phyloP scores from a whole-genome alignment of 208 protist species.

The Leishmania martiniquensis region DNA sequence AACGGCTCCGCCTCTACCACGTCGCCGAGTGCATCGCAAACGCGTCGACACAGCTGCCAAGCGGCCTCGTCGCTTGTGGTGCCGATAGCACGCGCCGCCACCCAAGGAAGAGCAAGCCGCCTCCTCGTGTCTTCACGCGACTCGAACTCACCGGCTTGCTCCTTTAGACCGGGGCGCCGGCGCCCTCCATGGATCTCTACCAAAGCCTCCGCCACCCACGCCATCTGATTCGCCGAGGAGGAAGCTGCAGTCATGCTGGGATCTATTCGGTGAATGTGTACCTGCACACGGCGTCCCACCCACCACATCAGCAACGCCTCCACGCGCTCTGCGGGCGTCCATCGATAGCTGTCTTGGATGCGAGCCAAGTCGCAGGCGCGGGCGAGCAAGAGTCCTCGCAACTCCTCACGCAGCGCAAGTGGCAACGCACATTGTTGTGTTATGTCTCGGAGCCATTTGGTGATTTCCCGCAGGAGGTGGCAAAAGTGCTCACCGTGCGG shows the following conservation, averaged over 20 bases:
- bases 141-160: not conserved
- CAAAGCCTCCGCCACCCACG: slow-evolving; percentile 19
- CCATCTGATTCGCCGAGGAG: not conserved
- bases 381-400: slow-evolving; percentile 14
- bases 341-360: slow-evolving; percentile 4
- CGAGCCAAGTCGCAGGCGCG: slow-evolving; percentile 3
- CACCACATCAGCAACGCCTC: slow-evolving; percentile 19
- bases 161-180: not conserved
- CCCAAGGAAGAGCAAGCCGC: slow-evolving; percentile 7
- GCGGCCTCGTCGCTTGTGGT: slow-evolving; percentile 14
- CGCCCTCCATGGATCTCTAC: not conserved
- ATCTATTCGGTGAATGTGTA: slow-evolving; percentile 8
- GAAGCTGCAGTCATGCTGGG: not conserved
- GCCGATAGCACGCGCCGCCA: slow-evolving; percentile 11
- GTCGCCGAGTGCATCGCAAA: slow-evolving; percentile 12
- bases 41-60: slow-evolving; percentile 8
- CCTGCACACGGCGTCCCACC: slow-evolving; percentile 13
- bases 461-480: slow-evolving; percentile 2
- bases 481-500: not conserved
- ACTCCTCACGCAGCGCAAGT: slow-evolving; percentile 2
- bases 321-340: slow-evolving; percentile 2
- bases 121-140: not conserved
- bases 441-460: slow-evolving; percentile 12
- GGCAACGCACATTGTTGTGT: slow-evolving; percentile 17
- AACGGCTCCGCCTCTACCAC: not conserved